A percentile compares a stretch with the other conserved stretches of the same genome.
phyloP scores from a whole-genome alignment of 306 rosid species.

The Prosopis cineraria region DNA sequence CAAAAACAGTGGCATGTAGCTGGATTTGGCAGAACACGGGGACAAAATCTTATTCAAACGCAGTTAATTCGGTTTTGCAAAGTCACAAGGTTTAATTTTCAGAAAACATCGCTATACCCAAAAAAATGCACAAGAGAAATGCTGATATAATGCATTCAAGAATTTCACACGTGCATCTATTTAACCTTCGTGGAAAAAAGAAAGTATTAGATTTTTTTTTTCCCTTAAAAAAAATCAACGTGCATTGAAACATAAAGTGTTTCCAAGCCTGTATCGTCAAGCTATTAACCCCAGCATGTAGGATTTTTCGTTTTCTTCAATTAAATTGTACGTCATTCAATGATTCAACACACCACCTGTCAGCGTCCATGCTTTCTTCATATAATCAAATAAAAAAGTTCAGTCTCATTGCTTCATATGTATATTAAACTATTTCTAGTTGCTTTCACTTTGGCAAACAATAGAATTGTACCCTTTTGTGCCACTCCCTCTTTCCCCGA shows the following conservation, averaged over 20 bases:
- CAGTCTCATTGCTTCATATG: constrained; percentile 14
- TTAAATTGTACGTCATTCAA: not conserved
- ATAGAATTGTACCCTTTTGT: not conserved
- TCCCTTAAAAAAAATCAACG: constrained; percentile 18
- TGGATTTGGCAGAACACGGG: constrained; percentile 4
- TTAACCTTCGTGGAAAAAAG: not conserved
- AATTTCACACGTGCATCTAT: too few species aligned
- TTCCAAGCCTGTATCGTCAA: not conserved
- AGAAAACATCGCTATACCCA: not conserved
- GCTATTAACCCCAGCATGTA: not conserved
- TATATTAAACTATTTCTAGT: not conserved
- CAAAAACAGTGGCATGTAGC: not conserved
- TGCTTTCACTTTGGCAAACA: not conserved
- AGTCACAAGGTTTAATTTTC: not conserved
- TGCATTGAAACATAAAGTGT: constrained; percentile 15
- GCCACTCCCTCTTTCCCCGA: not conserved
- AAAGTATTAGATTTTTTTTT: too few species aligned
- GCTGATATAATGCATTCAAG: constrained; percentile 15
- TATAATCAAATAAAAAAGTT: constrained; percentile 14
- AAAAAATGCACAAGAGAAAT: constrained; percentile 9
- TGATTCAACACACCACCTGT: not conserved
- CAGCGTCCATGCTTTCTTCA: constrained; percentile 4
- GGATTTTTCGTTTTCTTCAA: not conserved
- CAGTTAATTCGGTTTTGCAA: not conserved
- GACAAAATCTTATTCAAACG: not conserved